Conservation (phyloP, 1,139 yeast species). For the Pneumocystis wakefieldiae region DNA sequence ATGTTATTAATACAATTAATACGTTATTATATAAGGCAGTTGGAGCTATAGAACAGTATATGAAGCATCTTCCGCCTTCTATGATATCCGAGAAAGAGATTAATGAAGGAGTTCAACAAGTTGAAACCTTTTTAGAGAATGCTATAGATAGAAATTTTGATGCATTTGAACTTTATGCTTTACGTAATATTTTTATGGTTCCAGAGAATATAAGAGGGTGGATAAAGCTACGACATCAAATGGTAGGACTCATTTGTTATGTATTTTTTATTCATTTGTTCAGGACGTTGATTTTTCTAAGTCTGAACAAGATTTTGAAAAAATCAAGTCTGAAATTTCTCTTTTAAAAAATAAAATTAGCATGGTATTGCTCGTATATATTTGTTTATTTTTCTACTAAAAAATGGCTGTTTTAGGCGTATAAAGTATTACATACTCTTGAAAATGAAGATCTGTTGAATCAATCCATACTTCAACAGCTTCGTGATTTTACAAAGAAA, state of each 20-base stretch:
- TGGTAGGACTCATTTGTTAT: conserved; percentile 19
- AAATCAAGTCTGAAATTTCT: conserved; percentile 2
- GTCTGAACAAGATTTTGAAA: conserved; percentile 7
- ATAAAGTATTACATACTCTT: neutral
- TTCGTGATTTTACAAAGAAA: conserved; percentile 1
- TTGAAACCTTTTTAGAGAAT: conserved; percentile 64
- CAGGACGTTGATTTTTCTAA: conserved; percentile 4
- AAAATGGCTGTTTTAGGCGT: neutral
- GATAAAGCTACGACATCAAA: conserved; percentile 55
- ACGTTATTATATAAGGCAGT: conserved; percentile 74
- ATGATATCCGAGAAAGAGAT: conserved; percentile 37
- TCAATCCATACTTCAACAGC: conserved; percentile 3
- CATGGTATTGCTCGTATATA: neutral
- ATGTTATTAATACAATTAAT: conserved; percentile 77
- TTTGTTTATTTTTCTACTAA: neutral
- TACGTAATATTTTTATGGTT: conserved; percentile 58
- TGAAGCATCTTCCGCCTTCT: conserved; percentile 23
- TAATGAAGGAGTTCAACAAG: conserved; percentile 58
- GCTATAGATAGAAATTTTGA: conserved; percentile 77
- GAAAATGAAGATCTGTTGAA: neutral
- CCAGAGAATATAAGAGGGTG: conserved; percentile 64
- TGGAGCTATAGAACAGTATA: conserved; percentile 57
- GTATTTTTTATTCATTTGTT: neutral
- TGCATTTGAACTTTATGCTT: conserved; percentile 66
- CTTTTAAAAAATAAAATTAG: conserved; percentile 3